Evolutionary conservation across 2,329 filamentous ascomycete species (phyloP), one percentile per base, ranked within the genome.

Genomic region (Stachybotrys chartarum): DNA sequence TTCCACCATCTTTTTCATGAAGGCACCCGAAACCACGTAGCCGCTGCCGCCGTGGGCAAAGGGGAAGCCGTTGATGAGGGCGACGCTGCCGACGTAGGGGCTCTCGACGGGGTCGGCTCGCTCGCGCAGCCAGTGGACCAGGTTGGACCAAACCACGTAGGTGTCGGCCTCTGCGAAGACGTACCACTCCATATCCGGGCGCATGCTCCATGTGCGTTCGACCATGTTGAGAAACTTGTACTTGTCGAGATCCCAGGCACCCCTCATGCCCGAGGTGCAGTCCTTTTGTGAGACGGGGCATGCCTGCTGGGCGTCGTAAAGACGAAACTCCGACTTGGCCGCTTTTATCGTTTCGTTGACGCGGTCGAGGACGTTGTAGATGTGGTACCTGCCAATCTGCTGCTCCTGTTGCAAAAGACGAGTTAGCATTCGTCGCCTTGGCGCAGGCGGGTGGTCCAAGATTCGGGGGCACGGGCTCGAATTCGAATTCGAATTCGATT

Each of bases 171-270:
- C 81, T 59, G 79, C 76, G 60, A 83, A 84, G 54, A 84, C 74
- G 61, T 83, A 85, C 81, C 81, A 85, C 55, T 82, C 76, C 50
- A 67, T 72, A 46, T 74, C 66, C 3, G 81, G 81, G 3, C 79
- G 76, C 72, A 79, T 72, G 49, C 72, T 70, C 74, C 79, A 84
- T 1, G 80, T 75, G 56, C 80, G 76, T 61, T 81, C 72, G 48
- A 83, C 71, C 72, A 84, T 83, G 59, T 81, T 79, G 51, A 84
- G 67, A 63, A 82, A 82, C 67, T 84, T 85, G 70, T 82, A 84
- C 69, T 83, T 83, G 66, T 85, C 82, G 58, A 85, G 68, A 52
- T 73, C 73, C 80, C 81, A 84, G 11, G 72, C 73, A 47, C 66
- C 72, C 54, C 61, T 58, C 59, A 68, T 63, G 7, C 61, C 62